Evolutionary conservation across 2,329 filamentous ascomycete genomes (phyloP), one percentile per base, ranked within the genome.

Genomic region (Pezizomycotina sp.): DNA sequence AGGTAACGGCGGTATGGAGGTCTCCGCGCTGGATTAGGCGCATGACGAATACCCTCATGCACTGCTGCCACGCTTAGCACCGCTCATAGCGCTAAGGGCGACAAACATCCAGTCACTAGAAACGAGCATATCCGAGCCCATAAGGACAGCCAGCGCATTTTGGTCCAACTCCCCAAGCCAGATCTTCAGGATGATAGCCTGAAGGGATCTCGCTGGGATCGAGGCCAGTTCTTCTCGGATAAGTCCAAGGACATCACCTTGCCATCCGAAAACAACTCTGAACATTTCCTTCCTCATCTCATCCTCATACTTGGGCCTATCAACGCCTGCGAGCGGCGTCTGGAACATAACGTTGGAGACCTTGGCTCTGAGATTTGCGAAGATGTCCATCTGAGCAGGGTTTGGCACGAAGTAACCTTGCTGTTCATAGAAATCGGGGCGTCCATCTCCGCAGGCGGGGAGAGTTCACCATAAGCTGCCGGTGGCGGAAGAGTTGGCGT

Each of bases 41-140:
- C 56, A 92, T 84, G 1, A 92, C 81, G 49, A 92, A 92, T 3
- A 82, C 76, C 39, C 86, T 77, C 1, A 81, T 83, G 10, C 95
- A 71, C 55, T 92, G 91, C 55, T 91, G 84, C 51, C 91, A 80
- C 1, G 82, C 82, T 23, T 71, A 65, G 43, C 64, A 2, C 73
- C 69, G 33, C 79, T 82, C 58, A 95, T 91, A 25, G 81, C 79
- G 53, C 81, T 92, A 33, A 98, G 60, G 7, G 89, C 86, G 22
- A 98, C 62, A 40, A 95, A 61, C 82, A 98, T 93, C 89, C 89
- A 98, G 57, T 95, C 89, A 0, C 81, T 80, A 2, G 79, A 82
- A 6, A 82, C 86, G 68, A 89, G 84, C n/a, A 80, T 77, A 48
- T 86, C 74, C 0, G 82, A 77, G 27, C 72, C 62, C 23, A 74